phyloP scores from a whole-genome alignment of 176 grass and related monocot genomes.

The Carex littledalei region DNA sequence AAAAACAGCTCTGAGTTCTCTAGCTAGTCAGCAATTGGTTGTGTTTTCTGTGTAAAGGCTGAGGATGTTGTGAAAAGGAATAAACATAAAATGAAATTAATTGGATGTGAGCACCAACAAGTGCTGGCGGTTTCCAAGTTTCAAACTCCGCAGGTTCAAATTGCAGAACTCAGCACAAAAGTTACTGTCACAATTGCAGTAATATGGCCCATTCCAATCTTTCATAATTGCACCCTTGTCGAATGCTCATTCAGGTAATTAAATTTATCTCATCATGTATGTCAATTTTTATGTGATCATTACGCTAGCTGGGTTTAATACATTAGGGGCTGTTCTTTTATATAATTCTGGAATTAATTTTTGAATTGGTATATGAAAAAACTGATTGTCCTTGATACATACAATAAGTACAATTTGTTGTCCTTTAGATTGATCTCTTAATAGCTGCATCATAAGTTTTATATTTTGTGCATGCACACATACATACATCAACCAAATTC shows the following conservation, averaged over 20 bases:
- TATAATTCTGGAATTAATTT: background rate
- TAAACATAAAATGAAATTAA: background rate
- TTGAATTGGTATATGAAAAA: background rate
- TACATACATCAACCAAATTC: background rate
- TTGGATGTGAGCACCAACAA: background rate
- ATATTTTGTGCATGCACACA: background rate
- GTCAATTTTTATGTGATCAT: background rate
- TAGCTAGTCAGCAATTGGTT: background rate
- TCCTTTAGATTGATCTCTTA: background rate
- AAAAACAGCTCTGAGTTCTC: background rate
- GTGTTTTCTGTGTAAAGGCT: background rate
- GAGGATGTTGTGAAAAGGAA: background rate
- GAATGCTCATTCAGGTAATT: background rate
- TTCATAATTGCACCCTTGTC: background rate
- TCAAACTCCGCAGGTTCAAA: conserved; percentile 2
- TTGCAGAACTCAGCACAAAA: background rate
- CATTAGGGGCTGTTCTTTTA: background rate
- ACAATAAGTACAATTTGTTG: background rate
- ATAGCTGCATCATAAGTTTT: background rate
- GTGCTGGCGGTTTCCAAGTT: background rate
- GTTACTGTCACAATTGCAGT: conserved; percentile 5
- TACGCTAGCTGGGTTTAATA: background rate
- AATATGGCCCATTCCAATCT: background rate
- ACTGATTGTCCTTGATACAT: background rate
- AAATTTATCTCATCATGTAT: too few species aligned